phyloP scores from a whole-genome alignment of 768 basidiomycete genomes.

The Leccinum aurantiacum region DNA sequence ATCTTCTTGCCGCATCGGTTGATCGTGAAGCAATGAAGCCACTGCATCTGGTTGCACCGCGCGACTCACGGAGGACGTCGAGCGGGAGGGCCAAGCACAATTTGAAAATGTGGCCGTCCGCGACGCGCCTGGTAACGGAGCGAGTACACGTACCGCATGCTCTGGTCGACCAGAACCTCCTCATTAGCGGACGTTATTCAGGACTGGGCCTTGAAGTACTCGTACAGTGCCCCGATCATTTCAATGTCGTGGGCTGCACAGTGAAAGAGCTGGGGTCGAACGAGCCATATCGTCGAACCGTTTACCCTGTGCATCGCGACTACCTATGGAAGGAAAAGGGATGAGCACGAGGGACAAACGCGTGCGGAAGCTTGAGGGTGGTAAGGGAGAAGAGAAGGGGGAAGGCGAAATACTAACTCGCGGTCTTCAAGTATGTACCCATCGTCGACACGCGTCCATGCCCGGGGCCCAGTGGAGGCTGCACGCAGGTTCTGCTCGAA shows the following conservation, averaged over 20 bases:
- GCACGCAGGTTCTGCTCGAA: too few species aligned
- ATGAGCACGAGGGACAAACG: neutral
- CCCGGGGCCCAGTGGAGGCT: too few species aligned
- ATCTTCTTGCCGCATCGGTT: slow-evolving; percentile 16
- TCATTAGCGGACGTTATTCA: slow-evolving; percentile 25
- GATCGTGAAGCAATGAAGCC: slow-evolving; percentile 27
- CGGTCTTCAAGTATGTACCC: too few species aligned
- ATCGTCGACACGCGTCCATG: too few species aligned
- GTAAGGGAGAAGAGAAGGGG: too few species aligned
- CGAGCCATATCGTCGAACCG: slow-evolving; percentile 34
- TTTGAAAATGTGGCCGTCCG: slow-evolving; percentile 25
- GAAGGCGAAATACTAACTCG: too few species aligned
- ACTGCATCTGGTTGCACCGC: slow-evolving; percentile 30
- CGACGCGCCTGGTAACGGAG: slow-evolving; percentile 27
- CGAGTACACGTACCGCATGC: slow-evolving; percentile 31
- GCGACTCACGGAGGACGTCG: slow-evolving; percentile 19
- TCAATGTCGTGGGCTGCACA: slow-evolving; percentile 45
- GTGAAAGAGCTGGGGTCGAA: slow-evolving; percentile 34
- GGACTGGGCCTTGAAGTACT: slow-evolving; percentile 27
- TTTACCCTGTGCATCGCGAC: slow-evolving; percentile 36
- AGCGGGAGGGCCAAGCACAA: slow-evolving; percentile 1
- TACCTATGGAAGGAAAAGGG: slow-evolving; percentile 19
- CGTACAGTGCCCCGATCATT: slow-evolving; percentile 38
- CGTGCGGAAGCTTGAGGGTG: too few species aligned
- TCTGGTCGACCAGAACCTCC: slow-evolving; percentile 19